phyloP scores from a whole-genome alignment of 768 basidiomycete genomes.

The Amanita molliuscula region DNA sequence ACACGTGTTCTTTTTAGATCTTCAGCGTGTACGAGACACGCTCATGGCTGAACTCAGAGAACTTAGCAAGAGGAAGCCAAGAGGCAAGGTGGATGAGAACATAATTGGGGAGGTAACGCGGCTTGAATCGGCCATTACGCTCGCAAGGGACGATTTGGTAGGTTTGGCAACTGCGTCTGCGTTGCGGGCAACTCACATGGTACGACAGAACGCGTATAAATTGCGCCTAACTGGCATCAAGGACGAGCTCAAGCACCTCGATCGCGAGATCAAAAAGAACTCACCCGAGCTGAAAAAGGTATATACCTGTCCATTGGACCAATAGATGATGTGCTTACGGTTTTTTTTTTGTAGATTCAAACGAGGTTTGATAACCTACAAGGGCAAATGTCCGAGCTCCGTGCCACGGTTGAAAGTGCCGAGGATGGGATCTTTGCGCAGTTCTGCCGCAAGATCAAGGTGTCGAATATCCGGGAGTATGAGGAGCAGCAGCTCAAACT shows the following conservation, averaged over 20 bases:
- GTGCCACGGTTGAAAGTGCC: conserved; percentile 53
- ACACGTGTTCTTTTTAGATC: background rate
- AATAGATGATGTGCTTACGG: background rate
- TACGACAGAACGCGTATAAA: conserved; percentile 58
- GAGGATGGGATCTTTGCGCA: conserved; percentile 70
- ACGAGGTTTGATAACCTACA: conserved; percentile 40
- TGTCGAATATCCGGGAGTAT: conserved; percentile 82
- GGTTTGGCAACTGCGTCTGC: conserved; percentile 13
- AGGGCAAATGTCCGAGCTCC: conserved; percentile 43
- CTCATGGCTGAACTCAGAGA: conserved; percentile 72
- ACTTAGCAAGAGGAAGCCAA: conserved; percentile 73
- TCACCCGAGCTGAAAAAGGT: conserved; percentile 70
- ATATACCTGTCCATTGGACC: background rate
- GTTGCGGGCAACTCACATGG: background rate
- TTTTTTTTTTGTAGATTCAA: conserved; percentile 33
- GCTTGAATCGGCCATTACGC: conserved; percentile 64
- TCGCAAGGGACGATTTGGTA: conserved; percentile 80
- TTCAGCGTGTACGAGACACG: conserved; percentile 38
- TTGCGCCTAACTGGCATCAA: conserved; percentile 68
- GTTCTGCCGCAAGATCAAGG: conserved; percentile 76
- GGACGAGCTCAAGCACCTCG: conserved; percentile 76
- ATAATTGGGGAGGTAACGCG: conserved; percentile 68
- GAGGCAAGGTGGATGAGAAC: conserved; percentile 75
- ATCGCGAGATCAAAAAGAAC: conserved; percentile 56
- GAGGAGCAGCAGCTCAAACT: conserved; percentile 86